phyloP scores from a whole-genome alignment of 2,329 filamentous ascomycete species.

The Falciphora oryzae region DNA sequence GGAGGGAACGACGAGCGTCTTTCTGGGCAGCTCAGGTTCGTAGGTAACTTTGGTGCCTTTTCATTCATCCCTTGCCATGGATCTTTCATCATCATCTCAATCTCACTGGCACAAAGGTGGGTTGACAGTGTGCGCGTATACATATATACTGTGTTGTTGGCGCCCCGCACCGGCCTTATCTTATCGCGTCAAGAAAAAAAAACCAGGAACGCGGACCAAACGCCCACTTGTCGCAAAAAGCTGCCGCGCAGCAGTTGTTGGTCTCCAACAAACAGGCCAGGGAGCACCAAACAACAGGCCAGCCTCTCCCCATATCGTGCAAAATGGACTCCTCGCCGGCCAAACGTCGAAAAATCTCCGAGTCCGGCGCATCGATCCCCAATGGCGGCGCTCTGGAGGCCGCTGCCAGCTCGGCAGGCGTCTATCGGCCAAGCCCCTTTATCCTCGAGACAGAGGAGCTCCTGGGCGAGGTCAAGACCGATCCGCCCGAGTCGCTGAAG shows the following conservation, averaged over 20 bases:
- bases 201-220: not conserved
- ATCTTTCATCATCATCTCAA: too few relatives aligned
- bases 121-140: not conserved
- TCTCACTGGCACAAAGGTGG: not conserved
- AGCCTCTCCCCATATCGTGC: not conserved
- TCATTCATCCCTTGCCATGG: too few relatives aligned
- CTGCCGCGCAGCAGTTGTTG: not conserved
- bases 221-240: not conserved
- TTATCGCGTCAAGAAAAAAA: conserved; percentile 7
- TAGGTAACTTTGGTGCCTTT: not conserved
- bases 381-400: conserved; percentile 17
- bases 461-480: conserved; percentile 46
- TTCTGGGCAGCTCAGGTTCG: not conserved
- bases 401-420: conserved; percentile 23
- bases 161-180: not conserved
- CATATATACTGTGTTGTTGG: not conserved
- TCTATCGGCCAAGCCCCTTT: conserved; percentile 43
- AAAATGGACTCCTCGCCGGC: conserved; percentile 9
- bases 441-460: conserved; percentile 56
- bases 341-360: conserved; percentile 9
- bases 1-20: not conserved
- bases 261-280: not conserved
- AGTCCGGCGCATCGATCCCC: conserved; percentile 2
- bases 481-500: conserved; percentile 43
- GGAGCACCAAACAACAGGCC: not conserved